Evolutionary conservation across 2,329 filamentous ascomycete species (phyloP).

Genomic region (Fusarium denticulatum): DNA sequence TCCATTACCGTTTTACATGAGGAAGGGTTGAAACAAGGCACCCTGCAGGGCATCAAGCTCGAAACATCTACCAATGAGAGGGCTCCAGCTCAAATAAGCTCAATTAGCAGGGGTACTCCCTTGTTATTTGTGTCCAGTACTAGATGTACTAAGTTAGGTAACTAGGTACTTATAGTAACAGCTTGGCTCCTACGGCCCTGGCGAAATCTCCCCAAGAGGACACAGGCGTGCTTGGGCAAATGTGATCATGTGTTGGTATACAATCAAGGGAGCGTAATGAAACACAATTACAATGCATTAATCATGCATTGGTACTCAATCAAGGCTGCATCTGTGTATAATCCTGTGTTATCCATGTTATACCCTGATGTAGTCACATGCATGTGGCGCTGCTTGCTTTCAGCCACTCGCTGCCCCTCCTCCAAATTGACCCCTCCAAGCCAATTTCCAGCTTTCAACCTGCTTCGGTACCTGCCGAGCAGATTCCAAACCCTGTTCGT

Average conservation of each 20-base stretch:
- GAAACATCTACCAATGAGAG: not conserved
- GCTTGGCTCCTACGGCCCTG: not conserved
- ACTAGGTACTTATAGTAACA: not conserved
- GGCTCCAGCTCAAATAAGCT: conserved; percentile 11
- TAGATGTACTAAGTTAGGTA: too few species aligned
- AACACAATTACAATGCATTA: not conserved
- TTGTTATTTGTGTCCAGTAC: not conserved
- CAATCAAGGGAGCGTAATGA: not conserved
- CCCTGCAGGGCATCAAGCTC: conserved; percentile 1
- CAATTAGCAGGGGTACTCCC: conserved; percentile 2
- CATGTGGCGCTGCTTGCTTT: conserved; percentile 8
- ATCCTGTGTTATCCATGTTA: not conserved
- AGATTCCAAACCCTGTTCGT: conserved; percentile 16
- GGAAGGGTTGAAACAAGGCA: conserved; percentile 14
- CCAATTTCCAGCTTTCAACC: conserved; percentile 5
- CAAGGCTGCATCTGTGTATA: not conserved
- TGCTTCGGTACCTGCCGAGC: conserved; percentile 33
- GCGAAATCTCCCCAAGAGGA: not conserved
- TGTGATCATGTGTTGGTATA: not conserved
- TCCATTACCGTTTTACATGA: not conserved
- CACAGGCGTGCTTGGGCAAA: not conserved
- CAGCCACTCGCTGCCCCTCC: conserved; percentile 19
- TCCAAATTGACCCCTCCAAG: conserved; percentile 27
- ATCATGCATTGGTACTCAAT: not conserved
- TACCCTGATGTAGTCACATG: conserved; percentile 8